Percentiles rank a stretch among this genome's conserved stretches.
Conservation (phyloP, 305 asterid species). For the Solanum hybrid region DNA sequence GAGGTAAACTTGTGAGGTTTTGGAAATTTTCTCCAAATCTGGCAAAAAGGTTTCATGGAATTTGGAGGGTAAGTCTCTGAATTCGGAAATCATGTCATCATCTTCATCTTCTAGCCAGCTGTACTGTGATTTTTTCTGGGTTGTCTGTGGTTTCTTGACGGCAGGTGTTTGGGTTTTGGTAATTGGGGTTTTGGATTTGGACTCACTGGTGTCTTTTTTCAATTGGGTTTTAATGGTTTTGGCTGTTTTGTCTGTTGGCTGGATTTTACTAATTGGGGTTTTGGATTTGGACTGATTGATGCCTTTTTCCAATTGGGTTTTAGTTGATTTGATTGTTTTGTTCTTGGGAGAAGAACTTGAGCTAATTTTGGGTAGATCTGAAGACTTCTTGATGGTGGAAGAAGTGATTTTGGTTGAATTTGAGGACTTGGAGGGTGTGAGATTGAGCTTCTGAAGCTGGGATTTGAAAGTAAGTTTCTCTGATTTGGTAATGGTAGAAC, state of each 20-base stretch:
- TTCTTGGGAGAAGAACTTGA: slow-evolving; percentile 24
- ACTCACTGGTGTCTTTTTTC: slow-evolving; percentile 6
- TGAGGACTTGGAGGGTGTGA: slow-evolving; percentile 33
- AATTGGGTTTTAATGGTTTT: not conserved
- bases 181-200: not conserved
- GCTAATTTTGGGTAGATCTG: slow-evolving; percentile 39
- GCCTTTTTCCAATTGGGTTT: slow-evolving; percentile 6
- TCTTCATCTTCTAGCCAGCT: slow-evolving; percentile 39
- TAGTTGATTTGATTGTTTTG: slow-evolving; percentile 20
- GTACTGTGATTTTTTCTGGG: slow-evolving; percentile 19
- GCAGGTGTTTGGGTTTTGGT: not conserved
- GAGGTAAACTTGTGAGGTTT: slow-evolving; percentile 55
- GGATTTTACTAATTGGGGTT: slow-evolving; percentile 4
- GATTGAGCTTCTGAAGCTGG: slow-evolving; percentile 50
- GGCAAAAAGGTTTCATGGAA: slow-evolving; percentile 75
- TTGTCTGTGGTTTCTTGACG: slow-evolving; percentile 10
- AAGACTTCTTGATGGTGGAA: slow-evolving; percentile 30
- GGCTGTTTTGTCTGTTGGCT: slow-evolving; percentile 17
- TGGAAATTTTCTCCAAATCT: slow-evolving; percentile 66
- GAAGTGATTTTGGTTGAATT: slow-evolving; percentile 21
- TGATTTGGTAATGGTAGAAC: not conserved
- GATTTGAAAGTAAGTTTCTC: slow-evolving; percentile 24
- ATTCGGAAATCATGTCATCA: slow-evolving; percentile 54
- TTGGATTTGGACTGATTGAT: not conserved
- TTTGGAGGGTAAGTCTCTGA: slow-evolving; percentile 63